Evolutionary conservation across 352 stramenopile genomes (phyloP).

Genomic region (Elongisporangium senticosum): DNA sequence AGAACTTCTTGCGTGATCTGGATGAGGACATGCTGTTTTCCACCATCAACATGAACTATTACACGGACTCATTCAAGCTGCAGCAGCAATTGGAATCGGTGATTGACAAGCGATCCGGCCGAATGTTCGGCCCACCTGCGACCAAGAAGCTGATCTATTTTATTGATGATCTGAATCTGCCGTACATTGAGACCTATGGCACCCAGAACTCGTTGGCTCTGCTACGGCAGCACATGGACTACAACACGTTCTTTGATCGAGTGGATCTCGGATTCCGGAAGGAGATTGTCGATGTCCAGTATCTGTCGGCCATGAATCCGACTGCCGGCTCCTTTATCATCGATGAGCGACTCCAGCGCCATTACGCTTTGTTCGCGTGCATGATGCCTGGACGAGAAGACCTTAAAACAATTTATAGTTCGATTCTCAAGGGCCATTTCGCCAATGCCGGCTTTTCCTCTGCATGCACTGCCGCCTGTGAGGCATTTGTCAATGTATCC

Average conservation of each 20-base stretch:
- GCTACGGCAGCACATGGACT: slow-evolving; percentile 95
- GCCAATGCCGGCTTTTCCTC: slow-evolving; percentile 73
- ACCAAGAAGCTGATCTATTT: slow-evolving; percentile 97
- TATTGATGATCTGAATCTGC: slow-evolving; percentile 96
- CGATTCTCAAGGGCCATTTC: slow-evolving; percentile 93
- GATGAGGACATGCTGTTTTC: slow-evolving; percentile 94
- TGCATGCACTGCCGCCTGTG: slow-evolving; percentile 53
- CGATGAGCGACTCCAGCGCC: slow-evolving; percentile 93
- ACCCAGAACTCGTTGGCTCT: slow-evolving; percentile 95
- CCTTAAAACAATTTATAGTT: slow-evolving; percentile 94
- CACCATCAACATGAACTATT: slow-evolving; percentile 98
- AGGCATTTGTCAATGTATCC: slow-evolving; percentile 89
- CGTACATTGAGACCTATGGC: slow-evolving; percentile 96
- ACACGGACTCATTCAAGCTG: slow-evolving; percentile 92
- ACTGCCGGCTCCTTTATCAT: slow-evolving; percentile 97
- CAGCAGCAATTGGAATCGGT: slow-evolving; percentile 95
- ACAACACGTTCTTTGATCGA: slow-evolving; percentile 94
- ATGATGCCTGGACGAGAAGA: slow-evolving; percentile 94
- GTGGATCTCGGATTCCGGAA: slow-evolving; percentile 96
- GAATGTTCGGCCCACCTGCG: slow-evolving; percentile 93
- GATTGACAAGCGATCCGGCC: slow-evolving; percentile 95
- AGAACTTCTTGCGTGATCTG: slow-evolving; percentile 90
- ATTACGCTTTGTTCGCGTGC: slow-evolving; percentile 95
- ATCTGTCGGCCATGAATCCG: slow-evolving; percentile 96
- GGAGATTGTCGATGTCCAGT: slow-evolving; percentile 95